Conservation (phyloP, 1,139 yeast species). For the Zygosaccharomyces pseudobailii region DNA sequence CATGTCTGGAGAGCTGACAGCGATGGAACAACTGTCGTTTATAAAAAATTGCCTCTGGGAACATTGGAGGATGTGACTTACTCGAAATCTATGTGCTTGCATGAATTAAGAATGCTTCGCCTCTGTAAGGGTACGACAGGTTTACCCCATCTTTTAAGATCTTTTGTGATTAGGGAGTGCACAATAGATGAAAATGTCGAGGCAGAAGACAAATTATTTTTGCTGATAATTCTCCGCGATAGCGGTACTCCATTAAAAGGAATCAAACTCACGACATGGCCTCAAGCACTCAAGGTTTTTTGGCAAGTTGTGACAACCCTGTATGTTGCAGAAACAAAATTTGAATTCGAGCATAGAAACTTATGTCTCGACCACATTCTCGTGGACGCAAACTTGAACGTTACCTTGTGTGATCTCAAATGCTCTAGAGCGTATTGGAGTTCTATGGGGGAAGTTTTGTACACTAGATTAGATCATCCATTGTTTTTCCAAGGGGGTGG, state of each 20-base stretch:
- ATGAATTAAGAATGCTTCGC: constrained; percentile 26
- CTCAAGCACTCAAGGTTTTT: constrained; percentile 48
- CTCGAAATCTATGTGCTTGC: constrained; percentile 23
- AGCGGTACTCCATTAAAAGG: constrained; percentile 27
- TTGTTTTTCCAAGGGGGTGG: constrained; percentile 48
- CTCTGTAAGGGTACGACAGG: constrained; percentile 30
- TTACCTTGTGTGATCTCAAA: constrained; percentile 56
- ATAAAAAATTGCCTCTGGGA: constrained; percentile 21
- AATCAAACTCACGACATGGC: constrained; percentile 42
- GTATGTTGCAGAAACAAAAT: constrained; percentile 45
- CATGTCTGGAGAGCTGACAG: constrained; percentile 21
- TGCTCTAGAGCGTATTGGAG: constrained; percentile 44
- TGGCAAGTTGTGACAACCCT: constrained; percentile 48
- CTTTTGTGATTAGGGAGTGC: constrained; percentile 20
- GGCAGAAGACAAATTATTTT: constrained; percentile 14
- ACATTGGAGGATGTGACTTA: constrained; percentile 17
- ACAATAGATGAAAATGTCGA: constrained; percentile 1
- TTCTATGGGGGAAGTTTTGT: constrained; percentile 26
- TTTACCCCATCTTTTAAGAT: constrained; percentile 23
- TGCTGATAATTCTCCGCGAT: constrained; percentile 30
- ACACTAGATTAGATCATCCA: constrained; percentile 47
- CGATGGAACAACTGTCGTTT: constrained; percentile 15
- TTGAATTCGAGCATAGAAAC: constrained; percentile 63
- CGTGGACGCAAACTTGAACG: constrained; percentile 35
- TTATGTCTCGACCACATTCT: constrained; percentile 60